A percentile compares a stretch with the other conserved stretches of the same genome.
Conservation (phyloP, 257 asterid species). For the Solanum arcanum region DNA sequence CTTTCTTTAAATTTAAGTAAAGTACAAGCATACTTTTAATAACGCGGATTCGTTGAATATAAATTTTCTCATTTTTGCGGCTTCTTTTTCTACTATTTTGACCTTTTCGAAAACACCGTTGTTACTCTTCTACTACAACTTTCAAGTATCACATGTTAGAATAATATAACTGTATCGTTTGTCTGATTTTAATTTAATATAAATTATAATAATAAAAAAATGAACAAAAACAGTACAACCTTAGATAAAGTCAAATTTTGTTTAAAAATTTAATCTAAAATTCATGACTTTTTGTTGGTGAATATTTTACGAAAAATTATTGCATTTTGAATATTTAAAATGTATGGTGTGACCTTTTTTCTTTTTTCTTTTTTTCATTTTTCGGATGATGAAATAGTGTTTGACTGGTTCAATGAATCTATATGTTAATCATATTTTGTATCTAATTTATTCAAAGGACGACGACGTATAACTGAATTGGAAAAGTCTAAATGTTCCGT, state of each 20-base stretch:
- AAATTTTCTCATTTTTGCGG: constrained; percentile 20
- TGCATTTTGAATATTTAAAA: background rate
- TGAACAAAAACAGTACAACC: fast-evolving
- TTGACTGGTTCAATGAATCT: background rate
- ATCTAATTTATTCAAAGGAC: background rate
- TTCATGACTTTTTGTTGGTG: background rate
- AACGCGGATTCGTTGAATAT: constrained; percentile 4
- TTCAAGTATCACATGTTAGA: constrained; percentile 12
- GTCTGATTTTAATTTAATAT: too few relatives aligned
- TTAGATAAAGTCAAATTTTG: background rate
- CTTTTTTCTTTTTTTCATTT: background rate
- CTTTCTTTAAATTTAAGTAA: background rate
- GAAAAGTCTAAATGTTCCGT: background rate
- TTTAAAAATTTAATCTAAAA: background rate
- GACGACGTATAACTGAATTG: background rate
- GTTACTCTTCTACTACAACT: background rate
- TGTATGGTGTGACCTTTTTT: background rate
- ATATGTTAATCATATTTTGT: background rate
- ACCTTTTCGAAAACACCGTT: constrained; percentile 21
- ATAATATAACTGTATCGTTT: background rate
- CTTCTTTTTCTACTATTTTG: constrained; percentile 17
- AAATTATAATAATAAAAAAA: too few relatives aligned
- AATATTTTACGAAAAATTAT: background rate
- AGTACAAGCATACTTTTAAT: background rate
- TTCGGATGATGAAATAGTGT: background rate